Evolutionary conservation across 371 early-diverging fungal species (phyloP).

Genomic region (Zychaea mexicana): DNA sequence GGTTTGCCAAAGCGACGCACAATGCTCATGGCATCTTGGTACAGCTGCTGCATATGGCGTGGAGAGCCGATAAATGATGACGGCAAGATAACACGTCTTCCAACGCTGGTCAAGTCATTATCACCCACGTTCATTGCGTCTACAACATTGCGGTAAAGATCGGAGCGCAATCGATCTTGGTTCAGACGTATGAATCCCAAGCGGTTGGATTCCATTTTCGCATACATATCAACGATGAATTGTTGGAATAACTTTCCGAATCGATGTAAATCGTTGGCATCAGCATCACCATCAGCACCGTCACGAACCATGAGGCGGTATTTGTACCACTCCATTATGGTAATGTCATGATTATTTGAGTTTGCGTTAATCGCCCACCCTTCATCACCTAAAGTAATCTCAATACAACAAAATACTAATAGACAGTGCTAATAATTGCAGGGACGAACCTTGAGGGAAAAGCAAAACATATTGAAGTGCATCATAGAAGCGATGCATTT

Average conservation of each 20-base stretch:
- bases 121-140: background rate
- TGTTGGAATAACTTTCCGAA: background rate
- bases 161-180: background rate
- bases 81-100: background rate
- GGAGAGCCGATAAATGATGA: background rate
- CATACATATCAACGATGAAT: background rate
- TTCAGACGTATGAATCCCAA: background rate
- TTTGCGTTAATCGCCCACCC: background rate
- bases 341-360: background rate
- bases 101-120: background rate
- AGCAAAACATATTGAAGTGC: background rate
- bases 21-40: constrained; percentile 1
- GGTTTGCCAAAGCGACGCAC: background rate
- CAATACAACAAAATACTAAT: background rate
- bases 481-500: background rate
- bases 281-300: background rate
- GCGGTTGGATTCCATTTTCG: background rate
- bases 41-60: background rate
- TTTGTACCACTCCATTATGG: background rate
- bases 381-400: background rate
- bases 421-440: background rate
- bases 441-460: background rate
- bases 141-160: background rate
- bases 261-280: no score
- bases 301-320: no score